A percentile compares a stretch with the other conserved stretches of the same genome.
These are phyloP conservation scores for Rhizopogon roseolus DNA, from an alignment of 768 basidiomycete genomes.

Conservation along the genomic window DNA sequence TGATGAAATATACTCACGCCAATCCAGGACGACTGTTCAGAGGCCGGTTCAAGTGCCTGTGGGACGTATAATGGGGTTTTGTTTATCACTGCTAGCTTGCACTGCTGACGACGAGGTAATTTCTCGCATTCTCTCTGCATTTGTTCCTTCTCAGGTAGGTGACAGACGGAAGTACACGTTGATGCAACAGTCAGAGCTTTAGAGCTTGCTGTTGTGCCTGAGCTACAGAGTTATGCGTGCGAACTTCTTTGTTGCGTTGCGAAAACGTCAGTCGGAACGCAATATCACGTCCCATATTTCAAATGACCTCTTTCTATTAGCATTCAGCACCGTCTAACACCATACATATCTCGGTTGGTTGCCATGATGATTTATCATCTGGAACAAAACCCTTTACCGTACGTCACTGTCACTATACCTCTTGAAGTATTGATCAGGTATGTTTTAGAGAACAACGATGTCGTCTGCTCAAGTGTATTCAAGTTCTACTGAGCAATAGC, in stretches of 20 bases:
- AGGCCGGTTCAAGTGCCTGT: slow-evolving; percentile 69
- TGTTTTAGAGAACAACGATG: slow-evolving; percentile 31
- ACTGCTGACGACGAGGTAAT: slow-evolving; percentile 45
- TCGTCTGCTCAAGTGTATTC: slow-evolving; percentile 40
- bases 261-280: slow-evolving; percentile 35
- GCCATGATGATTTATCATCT: slow-evolving; percentile 53
- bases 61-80: slow-evolving; percentile 55
- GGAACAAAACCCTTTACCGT: slow-evolving; percentile 51
- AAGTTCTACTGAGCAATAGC: slow-evolving; percentile 37
- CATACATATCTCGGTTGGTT: slow-evolving; percentile 50
- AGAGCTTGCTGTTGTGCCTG: slow-evolving; percentile 42
- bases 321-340: slow-evolving; percentile 45
- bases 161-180: slow-evolving; percentile 30
- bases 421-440: slow-evolving; percentile 4
- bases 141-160: not conserved
- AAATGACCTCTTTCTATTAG: slow-evolving; percentile 31
- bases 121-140: slow-evolving; percentile 10
- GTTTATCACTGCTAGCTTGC: slow-evolving; percentile 43
- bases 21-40: slow-evolving; percentile 42
- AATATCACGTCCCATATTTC: not conserved
- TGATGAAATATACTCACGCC: slow-evolving; percentile 4
- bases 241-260: slow-evolving; percentile 44
- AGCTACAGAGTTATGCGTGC: slow-evolving; percentile 39
- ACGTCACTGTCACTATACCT: slow-evolving; percentile 15
- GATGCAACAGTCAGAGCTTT: slow-evolving; percentile 49